Conservation (phyloP, 73 alveolate species). For the Loxodes magnus region DNA sequence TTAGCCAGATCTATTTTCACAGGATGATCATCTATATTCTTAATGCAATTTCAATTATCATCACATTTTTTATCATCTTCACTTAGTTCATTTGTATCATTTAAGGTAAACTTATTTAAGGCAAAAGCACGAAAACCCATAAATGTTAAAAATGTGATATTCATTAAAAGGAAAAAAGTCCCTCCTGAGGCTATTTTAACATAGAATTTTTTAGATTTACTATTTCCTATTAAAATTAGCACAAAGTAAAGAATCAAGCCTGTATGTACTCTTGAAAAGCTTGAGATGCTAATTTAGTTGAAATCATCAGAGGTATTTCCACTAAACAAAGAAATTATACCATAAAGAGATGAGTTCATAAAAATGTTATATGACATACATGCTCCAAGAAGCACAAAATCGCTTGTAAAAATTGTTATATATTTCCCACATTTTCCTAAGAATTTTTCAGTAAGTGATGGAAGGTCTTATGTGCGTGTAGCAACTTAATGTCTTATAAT, state of each 20-base stretch:
- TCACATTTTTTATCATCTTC: neutral
- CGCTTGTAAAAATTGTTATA: no score
- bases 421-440: slow-evolving; percentile 7
- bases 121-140: slow-evolving; percentile 19
- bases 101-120: slow-evolving; percentile 34
- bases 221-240: slow-evolving; percentile 9
- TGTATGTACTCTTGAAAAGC: slow-evolving; percentile 20
- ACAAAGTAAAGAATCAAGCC: slow-evolving; percentile 17
- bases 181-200: slow-evolving; percentile 61
- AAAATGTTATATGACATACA: slow-evolving; percentile 43
- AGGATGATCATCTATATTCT: slow-evolving; percentile 16
- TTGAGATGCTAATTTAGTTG: neutral
- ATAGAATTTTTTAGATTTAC: slow-evolving; percentile 39
- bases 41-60: slow-evolving; percentile 10
- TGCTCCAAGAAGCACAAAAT: slow-evolving; percentile 37
- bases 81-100: neutral
- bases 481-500: no score
- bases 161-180: slow-evolving; percentile 38
- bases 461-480: slow-evolving; percentile 22
- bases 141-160: slow-evolving; percentile 40
- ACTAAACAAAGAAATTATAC: slow-evolving; percentile 23
- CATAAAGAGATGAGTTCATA: slow-evolving; percentile 45
- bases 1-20: slow-evolving; percentile 47
- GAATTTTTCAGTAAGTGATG: neutral
- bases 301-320: neutral